These are phyloP conservation scores for Tylopilus vinaceipallidus DNA, from an alignment of 768 basidiomycete species.

Conservation along the genomic window DNA sequence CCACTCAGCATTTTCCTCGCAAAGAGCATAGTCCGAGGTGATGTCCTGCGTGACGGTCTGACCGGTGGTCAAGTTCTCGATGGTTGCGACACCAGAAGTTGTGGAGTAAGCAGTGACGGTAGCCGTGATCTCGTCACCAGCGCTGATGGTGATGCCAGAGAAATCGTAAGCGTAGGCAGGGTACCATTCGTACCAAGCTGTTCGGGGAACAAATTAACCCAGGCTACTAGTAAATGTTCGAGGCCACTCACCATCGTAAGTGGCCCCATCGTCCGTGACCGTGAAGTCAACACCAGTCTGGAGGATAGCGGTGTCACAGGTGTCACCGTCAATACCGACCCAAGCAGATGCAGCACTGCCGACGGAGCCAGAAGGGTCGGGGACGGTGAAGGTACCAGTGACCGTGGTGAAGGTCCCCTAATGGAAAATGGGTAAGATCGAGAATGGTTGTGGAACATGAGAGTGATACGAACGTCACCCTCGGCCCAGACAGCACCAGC, in stretches of 20 bases:
- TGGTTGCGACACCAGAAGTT: conserved; percentile 13
- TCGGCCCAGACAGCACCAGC: conserved; percentile 16
- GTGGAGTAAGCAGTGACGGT: conserved; percentile 17
- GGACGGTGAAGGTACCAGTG: conserved; percentile 20
- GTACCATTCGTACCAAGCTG: conserved; percentile 26
- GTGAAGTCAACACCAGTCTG: too few species aligned
- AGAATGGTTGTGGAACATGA: not conserved
- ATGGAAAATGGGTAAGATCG: not conserved
- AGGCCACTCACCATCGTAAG: conserved; percentile 13
- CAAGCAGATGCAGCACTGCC: conserved; percentile 16
- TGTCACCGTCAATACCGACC: conserved; percentile 26
- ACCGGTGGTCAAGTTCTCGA: conserved; percentile 21
- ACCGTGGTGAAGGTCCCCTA: conserved; percentile 20
- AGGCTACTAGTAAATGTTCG: too few species aligned
- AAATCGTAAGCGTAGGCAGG: conserved; percentile 17
- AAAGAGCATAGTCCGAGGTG: conserved; percentile 18
- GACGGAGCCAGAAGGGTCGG: conserved; percentile 9
- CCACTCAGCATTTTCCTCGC: conserved; percentile 22
- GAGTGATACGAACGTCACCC: conserved; percentile 8
- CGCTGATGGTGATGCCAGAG: conserved; percentile 13
- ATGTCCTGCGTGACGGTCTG: conserved; percentile 9
- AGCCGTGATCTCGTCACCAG: conserved; percentile 13
- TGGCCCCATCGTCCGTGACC: too few species aligned
- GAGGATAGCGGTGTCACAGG: conserved; percentile 16
- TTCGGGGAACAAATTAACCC: not conserved